A percentile compares a stretch with the other conserved stretches of the same genome.
Conservation (phyloP, 495 filamentous ascomycete species). For the Neurospora intermedia region DNA sequence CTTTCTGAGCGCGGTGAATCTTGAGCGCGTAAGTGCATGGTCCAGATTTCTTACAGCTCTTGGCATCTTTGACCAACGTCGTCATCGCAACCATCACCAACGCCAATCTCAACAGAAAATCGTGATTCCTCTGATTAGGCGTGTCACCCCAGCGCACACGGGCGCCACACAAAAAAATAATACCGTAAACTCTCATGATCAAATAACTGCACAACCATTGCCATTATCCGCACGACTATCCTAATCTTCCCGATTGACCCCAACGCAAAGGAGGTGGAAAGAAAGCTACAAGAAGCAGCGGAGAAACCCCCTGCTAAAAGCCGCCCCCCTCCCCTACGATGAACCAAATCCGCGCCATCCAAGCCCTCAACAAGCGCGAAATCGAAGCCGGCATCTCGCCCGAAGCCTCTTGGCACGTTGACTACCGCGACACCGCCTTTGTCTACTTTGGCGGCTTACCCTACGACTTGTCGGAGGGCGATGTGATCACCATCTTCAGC, state of each 20-base stretch:
- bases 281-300: background rate
- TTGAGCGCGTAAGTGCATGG: background rate
- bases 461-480: slow-evolving; percentile 88
- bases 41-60: background rate
- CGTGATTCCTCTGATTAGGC: background rate
- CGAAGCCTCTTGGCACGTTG: slow-evolving; percentile 90
- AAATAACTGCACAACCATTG: background rate
- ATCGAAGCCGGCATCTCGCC: slow-evolving; percentile 74
- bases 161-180: background rate
- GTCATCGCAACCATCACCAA: background rate
- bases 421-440: slow-evolving; percentile 95
- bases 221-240: background rate
- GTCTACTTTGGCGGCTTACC: slow-evolving; percentile 93
- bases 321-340: slow-evolving; percentile 33
- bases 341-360: slow-evolving; percentile 87
- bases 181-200: background rate
- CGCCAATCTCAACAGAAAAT: background rate
- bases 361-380: slow-evolving; percentile 89
- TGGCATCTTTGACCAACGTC: background rate
- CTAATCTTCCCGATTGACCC: too few relatives aligned
- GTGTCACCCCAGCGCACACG: background rate
- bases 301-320: background rate
- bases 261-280: background rate
- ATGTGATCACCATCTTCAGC: slow-evolving; percentile 93
- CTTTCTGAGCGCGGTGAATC: background rate